Evolutionary conservation across 441 rosid genomes (phyloP).

Genomic region (Aleurites moluccanus): DNA sequence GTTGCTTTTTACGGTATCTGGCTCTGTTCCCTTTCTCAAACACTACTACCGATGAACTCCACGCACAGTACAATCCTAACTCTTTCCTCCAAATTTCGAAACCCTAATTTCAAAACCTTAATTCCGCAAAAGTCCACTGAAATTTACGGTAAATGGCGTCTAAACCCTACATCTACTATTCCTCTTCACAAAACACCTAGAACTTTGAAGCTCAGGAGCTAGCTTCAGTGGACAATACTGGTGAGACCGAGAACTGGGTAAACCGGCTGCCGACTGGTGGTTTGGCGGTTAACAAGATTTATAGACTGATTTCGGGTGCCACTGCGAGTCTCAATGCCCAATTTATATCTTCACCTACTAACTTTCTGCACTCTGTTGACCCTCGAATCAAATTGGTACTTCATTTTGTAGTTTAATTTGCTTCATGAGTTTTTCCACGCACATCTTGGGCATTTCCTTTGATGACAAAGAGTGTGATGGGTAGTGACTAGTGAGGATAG

Average conservation of each 20-base stretch:
- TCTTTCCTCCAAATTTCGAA: slow-evolving; percentile 16
- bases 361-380: slow-evolving; percentile 82
- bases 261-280: slow-evolving; percentile 58
- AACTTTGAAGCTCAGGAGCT: slow-evolving; percentile 26
- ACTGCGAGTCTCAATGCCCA: slow-evolving; percentile 88
- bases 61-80: too few species aligned
- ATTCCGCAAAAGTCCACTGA: slow-evolving; percentile 15
- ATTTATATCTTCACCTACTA: slow-evolving; percentile 75
- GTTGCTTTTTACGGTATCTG: not conserved
- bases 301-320: slow-evolving; percentile 68
- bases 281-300: slow-evolving; percentile 68
- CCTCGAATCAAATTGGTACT: slow-evolving; percentile 79
- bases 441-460: not conserved
- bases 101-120: slow-evolving; percentile 27
- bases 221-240: slow-evolving; percentile 46
- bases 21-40: not conserved
- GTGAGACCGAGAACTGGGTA: slow-evolving; percentile 47
- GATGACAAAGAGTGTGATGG: not conserved
- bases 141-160: not conserved
- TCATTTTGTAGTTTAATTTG: not conserved
- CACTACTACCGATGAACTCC: slow-evolving; percentile 27
- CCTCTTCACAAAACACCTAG: slow-evolving; percentile 11
- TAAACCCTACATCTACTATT: slow-evolving; percentile 25
- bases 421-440: too few species aligned
- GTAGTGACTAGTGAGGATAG: not conserved